Evolutionary conservation across 225 moss, liverwort and hornwort genomes (phyloP).

Genomic region (Ulota crispa): DNA sequence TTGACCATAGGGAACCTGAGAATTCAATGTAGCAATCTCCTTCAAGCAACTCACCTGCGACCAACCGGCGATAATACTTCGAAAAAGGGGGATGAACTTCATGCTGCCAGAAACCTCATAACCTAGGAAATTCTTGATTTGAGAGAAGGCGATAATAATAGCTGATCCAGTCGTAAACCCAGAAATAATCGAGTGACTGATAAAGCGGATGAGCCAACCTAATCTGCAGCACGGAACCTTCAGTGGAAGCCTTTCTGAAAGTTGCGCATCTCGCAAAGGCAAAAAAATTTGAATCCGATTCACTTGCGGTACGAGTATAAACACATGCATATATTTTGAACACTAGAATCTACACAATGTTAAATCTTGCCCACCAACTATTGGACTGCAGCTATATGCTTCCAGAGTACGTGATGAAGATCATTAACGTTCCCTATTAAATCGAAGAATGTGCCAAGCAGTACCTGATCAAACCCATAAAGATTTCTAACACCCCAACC

Average conservation of each 20-base stretch:
- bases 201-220: slow-evolving; percentile 99
- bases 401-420: neutral
- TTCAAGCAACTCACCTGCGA: slow-evolving; percentile 46
- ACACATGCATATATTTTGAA: neutral
- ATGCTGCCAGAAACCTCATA: slow-evolving; percentile 71
- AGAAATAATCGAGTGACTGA: slow-evolving; percentile 91
- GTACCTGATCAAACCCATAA: slow-evolving; percentile 79
- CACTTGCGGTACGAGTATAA: neutral
- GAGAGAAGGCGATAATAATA: slow-evolving; percentile 88
- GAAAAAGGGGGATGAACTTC: slow-evolving; percentile 67
- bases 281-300: neutral
- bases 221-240: slow-evolving; percentile 55
- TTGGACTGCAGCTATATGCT: neutral
- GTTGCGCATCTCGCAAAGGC: neutral
- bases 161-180: slow-evolving; percentile 94
- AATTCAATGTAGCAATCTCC: neutral
- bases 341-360: neutral
- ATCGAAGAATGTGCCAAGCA: neutral
- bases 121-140: slow-evolving; percentile 79
- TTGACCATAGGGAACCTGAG: slow-evolving; percentile 7
- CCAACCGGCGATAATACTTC: slow-evolving; percentile 75
- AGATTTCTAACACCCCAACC: slow-evolving; percentile 80
- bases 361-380: neutral
- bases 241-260: neutral
- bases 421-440: neutral